Evolutionary conservation across 768 basidiomycete genomes (phyloP), one percentile per base, ranked within the genome.

Genomic region (Lactarius evosmus): DNA sequence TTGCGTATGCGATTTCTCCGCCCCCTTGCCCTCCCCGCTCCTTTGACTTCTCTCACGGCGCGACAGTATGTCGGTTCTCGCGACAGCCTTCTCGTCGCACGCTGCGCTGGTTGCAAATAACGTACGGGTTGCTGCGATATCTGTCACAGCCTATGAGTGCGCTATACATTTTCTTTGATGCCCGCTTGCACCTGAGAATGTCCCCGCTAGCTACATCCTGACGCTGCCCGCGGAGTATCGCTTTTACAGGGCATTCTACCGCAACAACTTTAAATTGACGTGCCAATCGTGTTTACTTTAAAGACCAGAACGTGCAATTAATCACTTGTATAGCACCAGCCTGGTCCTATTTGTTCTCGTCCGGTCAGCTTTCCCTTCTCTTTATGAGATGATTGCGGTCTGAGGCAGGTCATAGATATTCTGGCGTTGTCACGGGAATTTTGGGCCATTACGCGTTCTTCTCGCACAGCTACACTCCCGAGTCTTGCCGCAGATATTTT

Each of bases 361-460:
- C 56, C 46, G 59, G 65, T 62, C 16, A 33, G 53, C 32, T 12
- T 9, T 33, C 4, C 1, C 19, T 32, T 25, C 7, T 66, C 44
- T 19, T 32, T 38, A 11, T 25, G 46, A 49, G 25, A 11, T 12
- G 19, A 16, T 32, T 49, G 17, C 29, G 38, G 36, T 49, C 30
- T 41, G 32, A 51, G 36, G 17, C 16, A 14, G n/a, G 32, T 27
- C 50, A 19, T 66, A 82, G 82, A 49, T 72, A 75, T 60, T 70
- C 74, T 40, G 84, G 81, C 70, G 74, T 84, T 32, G 17, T 75
- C 6, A 77, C 78, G 50, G 75, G 85, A 62, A 73, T 76, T 8
- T 62, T 85, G 57, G 82, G 81, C 68, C 85, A 79, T 70, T 78
- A 82, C 66, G 84, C 83, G 22, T 86, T 83, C 70, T 87, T 87